A percentile compares a stretch with the other conserved stretches of the same genome.
These are phyloP conservation scores for Hygrocybe punicea DNA, from an alignment of 768 basidiomycete genomes.

Conservation along the genomic window DNA sequence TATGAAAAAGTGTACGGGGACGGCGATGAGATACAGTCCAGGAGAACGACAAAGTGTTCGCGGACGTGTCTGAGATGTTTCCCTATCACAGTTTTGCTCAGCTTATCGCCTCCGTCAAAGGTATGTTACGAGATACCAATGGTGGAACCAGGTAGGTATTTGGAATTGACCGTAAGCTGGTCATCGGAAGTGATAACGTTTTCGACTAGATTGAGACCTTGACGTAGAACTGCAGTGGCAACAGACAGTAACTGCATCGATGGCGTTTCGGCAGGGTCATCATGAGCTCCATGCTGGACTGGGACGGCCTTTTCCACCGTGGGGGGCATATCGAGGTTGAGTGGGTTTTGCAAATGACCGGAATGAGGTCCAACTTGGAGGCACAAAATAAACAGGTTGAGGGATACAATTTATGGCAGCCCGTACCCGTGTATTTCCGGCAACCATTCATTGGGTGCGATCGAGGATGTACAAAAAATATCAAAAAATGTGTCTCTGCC, in stretches of 20 bases:
- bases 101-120: not conserved
- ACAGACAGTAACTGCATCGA: constrained; percentile 58
- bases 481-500: constrained; percentile 58
- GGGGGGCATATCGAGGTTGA: not conserved
- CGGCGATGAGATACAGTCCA: constrained; percentile 49
- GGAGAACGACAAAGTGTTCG: constrained; percentile 73
- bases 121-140: constrained; percentile 52
- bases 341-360: no score
- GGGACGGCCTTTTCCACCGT: not conserved
- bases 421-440: no score
- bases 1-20: constrained; percentile 62
- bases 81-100: constrained; percentile 41
- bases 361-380: no score
- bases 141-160: constrained; percentile 80
- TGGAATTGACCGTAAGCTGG: constrained; percentile 66
- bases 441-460: no score
- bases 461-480: not conserved
- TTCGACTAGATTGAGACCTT: constrained; percentile 71
- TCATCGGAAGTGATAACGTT: constrained; percentile 62
- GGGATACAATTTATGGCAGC: no score
- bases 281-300: constrained; percentile 2
- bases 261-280: constrained; percentile 2
- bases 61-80: constrained; percentile 85
- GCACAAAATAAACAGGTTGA: no score
- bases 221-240: constrained; percentile 61